Base-by-base conservation (phyloP, 1,284 basidiomycete species). In the Moniliella sp. region DNA sequence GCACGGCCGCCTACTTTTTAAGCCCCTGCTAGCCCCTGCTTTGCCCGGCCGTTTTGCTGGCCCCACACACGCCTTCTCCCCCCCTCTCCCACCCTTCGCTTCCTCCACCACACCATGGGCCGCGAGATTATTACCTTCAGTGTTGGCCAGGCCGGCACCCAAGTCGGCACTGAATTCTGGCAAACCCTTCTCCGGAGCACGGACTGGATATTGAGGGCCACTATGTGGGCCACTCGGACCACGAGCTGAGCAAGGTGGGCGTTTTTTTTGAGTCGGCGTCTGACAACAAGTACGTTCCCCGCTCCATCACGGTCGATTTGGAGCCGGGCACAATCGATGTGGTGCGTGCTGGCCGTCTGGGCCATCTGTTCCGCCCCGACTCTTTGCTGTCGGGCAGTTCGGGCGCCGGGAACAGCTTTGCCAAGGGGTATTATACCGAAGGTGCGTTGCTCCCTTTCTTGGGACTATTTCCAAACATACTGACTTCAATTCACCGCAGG, bases 311-410 rank as follows among this genome's bases (percentile, higher is more conserved):
- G 13, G 39, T 48, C 17, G 84, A 93, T 64, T 72, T 93, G 45
- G 84, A 91, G 68, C 84, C 86, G 27, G 86, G 84, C 58, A 91
- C 84, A 34, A 88, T 91, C 82, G 83, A 91, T 65, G 78, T 80
- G 46, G 75, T 86, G 52, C 75, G 79, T 62, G 75, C 77, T 43
- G 45, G 72, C 57, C 64, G 64, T 27, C 60, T 69, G 32, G 68
- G 67, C 37, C 48, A 45, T 33, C 61, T 69, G 27, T 69, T 69
- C 65, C 61, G 67, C 37, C 67, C 68, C n/a, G 69, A 69, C 60
- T 70, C 68, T 64, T 68, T 73, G 57, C 64, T 88, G 34, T 69
- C 72, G 43, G 68, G 68, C 32, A 68, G 69, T 59, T 64, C 61
- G 41, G 67, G 67, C 56, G 67, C 67, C 30, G 68, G 68, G 46